A percentile compares a stretch with the other conserved stretches of the same genome.
These are phyloP conservation scores for Glaciozyma antarctica DNA, from an alignment of 768 basidiomycete species.

Conservation along the genomic window DNA sequence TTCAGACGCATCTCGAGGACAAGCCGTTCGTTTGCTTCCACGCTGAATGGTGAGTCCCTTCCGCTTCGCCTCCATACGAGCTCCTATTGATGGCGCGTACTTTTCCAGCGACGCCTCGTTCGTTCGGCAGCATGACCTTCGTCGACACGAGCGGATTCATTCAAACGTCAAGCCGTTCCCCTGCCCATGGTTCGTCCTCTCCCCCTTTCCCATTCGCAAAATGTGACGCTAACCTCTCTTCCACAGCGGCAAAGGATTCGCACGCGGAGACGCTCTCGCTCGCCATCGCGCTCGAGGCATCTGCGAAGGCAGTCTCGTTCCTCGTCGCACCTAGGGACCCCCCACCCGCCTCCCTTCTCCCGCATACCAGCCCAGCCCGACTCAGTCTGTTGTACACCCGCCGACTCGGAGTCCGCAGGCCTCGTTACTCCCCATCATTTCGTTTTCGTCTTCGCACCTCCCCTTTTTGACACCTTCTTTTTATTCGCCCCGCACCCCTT, in stretches of 20 bases:
- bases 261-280: constrained; percentile 43
- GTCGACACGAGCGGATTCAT: constrained; percentile 43
- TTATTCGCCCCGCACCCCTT: no score
- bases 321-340: constrained; percentile 23
- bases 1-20: constrained; percentile 45
- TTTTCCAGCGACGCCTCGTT: constrained; percentile 40
- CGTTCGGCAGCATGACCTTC: constrained; percentile 44
- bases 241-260: constrained; percentile 44
- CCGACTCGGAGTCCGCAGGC: background rate
- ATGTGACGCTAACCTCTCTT: background rate
- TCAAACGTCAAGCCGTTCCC: constrained; percentile 42
- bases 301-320: constrained; percentile 40
- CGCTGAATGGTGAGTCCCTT: constrained; percentile 40
- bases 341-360: background rate
- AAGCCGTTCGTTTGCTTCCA: constrained; percentile 43
- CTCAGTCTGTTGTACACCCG: background rate
- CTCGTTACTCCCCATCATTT: background rate
- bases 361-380: background rate
- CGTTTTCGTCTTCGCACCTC: no score
- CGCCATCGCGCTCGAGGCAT: constrained; percentile 44
- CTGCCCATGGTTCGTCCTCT: constrained; percentile 41
- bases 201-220: background rate
- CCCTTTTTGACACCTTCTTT: no score
- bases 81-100: background rate
- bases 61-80: background rate